phyloP scores from a whole-genome alignment of 1,139 yeast species.

The Geotrichum phurueaensis region DNA sequence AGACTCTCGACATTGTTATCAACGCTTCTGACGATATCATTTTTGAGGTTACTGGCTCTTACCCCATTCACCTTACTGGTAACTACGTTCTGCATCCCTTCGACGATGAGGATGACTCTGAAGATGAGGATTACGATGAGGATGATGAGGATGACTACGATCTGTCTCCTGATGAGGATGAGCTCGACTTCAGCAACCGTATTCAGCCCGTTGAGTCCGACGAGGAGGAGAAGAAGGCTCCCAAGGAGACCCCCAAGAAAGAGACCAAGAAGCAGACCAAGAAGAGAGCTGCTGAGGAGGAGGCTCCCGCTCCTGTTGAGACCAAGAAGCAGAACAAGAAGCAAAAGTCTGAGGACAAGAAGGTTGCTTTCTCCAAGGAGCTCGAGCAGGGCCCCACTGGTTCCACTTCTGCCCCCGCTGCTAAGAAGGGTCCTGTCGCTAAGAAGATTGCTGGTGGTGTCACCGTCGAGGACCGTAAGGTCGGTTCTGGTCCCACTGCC shows the following conservation, averaged over 20 bases:
- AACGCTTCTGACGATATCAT: constrained; percentile 89
- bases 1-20: constrained; percentile 81
- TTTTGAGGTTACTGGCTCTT: constrained; percentile 94
- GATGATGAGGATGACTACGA: constrained; percentile 65
- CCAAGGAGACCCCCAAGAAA: constrained; percentile 44
- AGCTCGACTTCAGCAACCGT: constrained; percentile 41
- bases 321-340: constrained; percentile 37
- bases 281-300: constrained; percentile 41
- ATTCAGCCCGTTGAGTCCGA: constrained; percentile 27
- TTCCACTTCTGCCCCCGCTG: constrained; percentile 26
- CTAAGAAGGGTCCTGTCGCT: constrained; percentile 45
- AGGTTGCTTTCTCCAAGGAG: constrained; percentile 82
- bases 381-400: constrained; percentile 84
- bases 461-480: constrained; percentile 82
- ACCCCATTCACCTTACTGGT: constrained; percentile 87
- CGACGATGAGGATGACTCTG: constrained; percentile 57
- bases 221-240: constrained; percentile 46
- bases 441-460: constrained; percentile 91
- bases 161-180: constrained; percentile 90
- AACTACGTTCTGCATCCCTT: constrained; percentile 94
- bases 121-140: constrained; percentile 42
- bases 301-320: constrained; percentile 20
- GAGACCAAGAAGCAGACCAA: constrained; percentile 39
- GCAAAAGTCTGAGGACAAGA: constrained; percentile 43
- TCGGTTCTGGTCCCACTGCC: constrained; percentile 83